phyloP scores from a whole-genome alignment of 495 filamentous ascomycete genomes.

The Lasiosphaeria ovina region DNA sequence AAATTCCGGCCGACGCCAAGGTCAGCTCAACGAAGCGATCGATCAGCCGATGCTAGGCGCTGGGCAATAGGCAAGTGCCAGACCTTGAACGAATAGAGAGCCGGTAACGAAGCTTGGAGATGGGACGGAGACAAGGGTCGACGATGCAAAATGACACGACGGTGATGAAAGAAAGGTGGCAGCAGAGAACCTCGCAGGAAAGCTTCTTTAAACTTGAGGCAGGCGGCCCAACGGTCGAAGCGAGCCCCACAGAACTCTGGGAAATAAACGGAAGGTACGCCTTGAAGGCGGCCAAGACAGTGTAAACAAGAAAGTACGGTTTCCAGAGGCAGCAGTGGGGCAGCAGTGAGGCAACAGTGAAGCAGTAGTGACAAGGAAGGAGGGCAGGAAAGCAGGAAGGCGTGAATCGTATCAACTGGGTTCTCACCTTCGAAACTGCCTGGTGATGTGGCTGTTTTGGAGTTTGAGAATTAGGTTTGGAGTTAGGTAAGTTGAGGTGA shows the following conservation, averaged over 20 bases:
- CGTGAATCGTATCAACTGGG: neutral
- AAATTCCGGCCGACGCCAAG: conserved; percentile 9
- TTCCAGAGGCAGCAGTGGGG: neutral
- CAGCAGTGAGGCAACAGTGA: neutral
- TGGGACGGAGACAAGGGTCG: conserved; percentile 16
- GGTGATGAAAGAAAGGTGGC: conserved; percentile 2
- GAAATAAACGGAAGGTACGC: neutral
- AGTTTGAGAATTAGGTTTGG: neutral
- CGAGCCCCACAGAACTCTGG: neutral
- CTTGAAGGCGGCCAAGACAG: too few relatives aligned
- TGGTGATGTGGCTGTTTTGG: neutral
- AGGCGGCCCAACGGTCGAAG: neutral
- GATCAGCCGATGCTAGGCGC: conserved; percentile 4
- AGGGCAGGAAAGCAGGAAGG: neutral
- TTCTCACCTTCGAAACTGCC: neutral
- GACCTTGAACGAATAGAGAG: conserved; percentile 14
- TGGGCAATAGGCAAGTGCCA: conserved; percentile 1
- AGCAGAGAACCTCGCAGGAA: neutral
- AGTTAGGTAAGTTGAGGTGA: too few relatives aligned
- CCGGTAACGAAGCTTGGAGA: conserved; percentile 17
- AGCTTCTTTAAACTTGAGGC: neutral
- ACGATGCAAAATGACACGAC: conserved; percentile 16
- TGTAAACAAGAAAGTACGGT: conserved; percentile 2
- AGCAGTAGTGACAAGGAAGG: neutral
- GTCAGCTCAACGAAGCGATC: conserved; percentile 12